Percentiles rank a stretch among this genome's conserved stretches.
phyloP scores from a whole-genome alignment of 345 rosid species.

The Microthlaspi erraticum region DNA sequence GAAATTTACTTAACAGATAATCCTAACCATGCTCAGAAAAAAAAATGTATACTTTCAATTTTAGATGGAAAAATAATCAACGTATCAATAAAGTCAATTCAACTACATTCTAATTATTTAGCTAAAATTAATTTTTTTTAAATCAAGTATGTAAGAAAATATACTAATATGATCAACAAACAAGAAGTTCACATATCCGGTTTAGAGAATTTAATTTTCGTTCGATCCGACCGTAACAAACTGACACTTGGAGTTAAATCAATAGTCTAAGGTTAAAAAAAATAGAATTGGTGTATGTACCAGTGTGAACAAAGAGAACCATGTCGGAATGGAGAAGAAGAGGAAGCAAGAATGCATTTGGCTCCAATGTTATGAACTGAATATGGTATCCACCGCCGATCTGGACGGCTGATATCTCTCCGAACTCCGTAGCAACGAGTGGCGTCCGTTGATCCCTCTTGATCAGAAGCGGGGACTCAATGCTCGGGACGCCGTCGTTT shows the following conservation, averaged over 20 bases:
- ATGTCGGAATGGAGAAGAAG: constrained; percentile 80
- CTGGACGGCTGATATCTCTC: constrained; percentile 62
- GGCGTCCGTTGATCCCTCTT: constrained; percentile 54
- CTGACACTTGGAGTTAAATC: background rate
- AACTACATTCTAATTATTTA: background rate
- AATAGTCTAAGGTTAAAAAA: background rate
- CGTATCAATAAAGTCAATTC: background rate
- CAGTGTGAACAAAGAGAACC: constrained; percentile 82
- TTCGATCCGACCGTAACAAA: background rate
- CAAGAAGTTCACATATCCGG: background rate
- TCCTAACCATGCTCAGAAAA: constrained; percentile 3
- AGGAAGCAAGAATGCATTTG: constrained; percentile 79
- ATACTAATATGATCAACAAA: background rate
- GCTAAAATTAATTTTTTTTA: background rate
- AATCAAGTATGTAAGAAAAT: no score
- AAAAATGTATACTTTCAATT: background rate
- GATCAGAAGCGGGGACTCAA: constrained; percentile 46
- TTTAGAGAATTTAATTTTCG: background rate
- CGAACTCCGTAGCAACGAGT: constrained; percentile 59
- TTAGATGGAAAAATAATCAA: background rate
- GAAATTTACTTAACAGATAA: background rate
- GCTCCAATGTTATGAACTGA: constrained; percentile 80
- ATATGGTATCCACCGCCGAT: constrained; percentile 54
- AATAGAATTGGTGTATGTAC: constrained; percentile 31
- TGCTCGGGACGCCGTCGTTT: constrained; percentile 10